Evolutionary conservation across 805 yeast species (phyloP), one percentile per base, ranked within the genome.

Genomic region (Yarrowia sp.): DNA sequence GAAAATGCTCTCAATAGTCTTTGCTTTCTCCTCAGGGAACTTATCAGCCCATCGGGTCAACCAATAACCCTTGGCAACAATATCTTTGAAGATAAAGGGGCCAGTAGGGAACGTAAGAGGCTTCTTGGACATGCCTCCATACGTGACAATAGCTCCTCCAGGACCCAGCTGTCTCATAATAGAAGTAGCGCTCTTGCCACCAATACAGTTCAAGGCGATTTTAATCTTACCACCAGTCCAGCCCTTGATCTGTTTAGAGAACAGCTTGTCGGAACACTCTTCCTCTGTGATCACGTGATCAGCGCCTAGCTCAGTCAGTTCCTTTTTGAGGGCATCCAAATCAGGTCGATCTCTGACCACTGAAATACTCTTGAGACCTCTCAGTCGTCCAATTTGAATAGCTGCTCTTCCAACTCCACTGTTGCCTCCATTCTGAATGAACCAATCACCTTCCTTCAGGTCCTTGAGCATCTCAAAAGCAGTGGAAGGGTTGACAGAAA

Each of bases 111-210:
- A 76, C n/a, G 84, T 83, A 10, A 95, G 96, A 1, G 99, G 99
- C 77, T 90, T 92, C 80, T 87, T 86, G 3, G 98, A 90, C 99
- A 95, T 95, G 42, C 96, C 98, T 38, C 99, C 99, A 73, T 95
- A 95, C 0, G 98, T 91, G 70, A 92, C 84, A 80, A 95, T 78
- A 55, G 86, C 82, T 1, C 95, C 96, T 70, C 89, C 85, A 14
- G 79, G 77, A 42, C 85, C 86, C 65, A 95, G 81, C 74, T 92
- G 93, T 69, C 97, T 82, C 9, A 96, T 93, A 70, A 95, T 81
- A 45, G 87, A 87, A 0, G 96, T 81, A 18, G 91, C 84, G 41
- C 91, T 87, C 67, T 88, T 83, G 38, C 99, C 99, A 64, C 99
- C 98, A 39, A 96, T 93, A 72, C 96, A 90, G 77, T 95, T 95